Evolutionary conservation across 1,139 yeast genomes (phyloP), one percentile per base, ranked within the genome.

Genomic region (Yamadazyma pseudoaaseri): DNA sequence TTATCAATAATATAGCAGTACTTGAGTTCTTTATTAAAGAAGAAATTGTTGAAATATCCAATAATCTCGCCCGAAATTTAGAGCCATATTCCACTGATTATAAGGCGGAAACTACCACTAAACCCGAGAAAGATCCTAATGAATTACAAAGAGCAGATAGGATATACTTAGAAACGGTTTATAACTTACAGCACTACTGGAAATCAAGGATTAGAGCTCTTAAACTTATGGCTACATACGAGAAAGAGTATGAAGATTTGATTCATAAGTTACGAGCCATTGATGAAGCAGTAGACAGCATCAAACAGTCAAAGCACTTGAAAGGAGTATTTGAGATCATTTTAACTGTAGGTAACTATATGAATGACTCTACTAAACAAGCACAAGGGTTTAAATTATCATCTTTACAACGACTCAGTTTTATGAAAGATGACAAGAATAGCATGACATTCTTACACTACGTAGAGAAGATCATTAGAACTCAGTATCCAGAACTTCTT

Each of bases 171-270:
- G 89, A 82, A 47, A 68, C 83, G 52, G 76, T 83, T 47, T 82
- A 81, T 53, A 84, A 84, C 46, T 66, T 84, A 43, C 89, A 81
- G 44, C 84, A 81, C 41, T 85, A 85, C 48, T 85, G 95, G 95
- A 73, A 78, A 39, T 81, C 92, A 3, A 75, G 95, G 63, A 79
- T 77, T 63, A 67, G 94, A 45, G 86, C 90, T 1, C 60, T 85
- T 42, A 71, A 64, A 27, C 76, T 83, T 12, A 66, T 81, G 13
- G 63, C 81, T 1, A 62, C 72, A 15, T 84, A 72, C 53, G 87
- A 82, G 47, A 81, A 74, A 47, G 94, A 85, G 40, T 84, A 82
- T 48, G 74, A 70, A n/a, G 89, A 81, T 38, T 58, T 82, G 25
- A 79, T 81, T 10, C 42, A 49, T 6, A 84, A 83, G 48, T 60